phyloP scores from a whole-genome alignment of 2,329 filamentous ascomycete genomes.

The Colletotrichum sublineola region DNA sequence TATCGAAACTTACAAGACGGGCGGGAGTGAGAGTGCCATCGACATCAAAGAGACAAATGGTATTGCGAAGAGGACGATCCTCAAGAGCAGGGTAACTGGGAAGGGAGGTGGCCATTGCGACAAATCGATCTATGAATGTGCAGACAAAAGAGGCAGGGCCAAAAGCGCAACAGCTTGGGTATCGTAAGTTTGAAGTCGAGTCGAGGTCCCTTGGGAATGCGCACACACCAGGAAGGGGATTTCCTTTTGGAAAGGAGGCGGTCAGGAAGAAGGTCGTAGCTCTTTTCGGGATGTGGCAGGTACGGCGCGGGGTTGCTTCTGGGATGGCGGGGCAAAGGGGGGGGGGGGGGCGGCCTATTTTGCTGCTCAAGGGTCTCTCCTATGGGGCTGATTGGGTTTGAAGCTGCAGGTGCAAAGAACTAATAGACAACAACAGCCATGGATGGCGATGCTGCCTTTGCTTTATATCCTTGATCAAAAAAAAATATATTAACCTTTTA shows the following conservation, averaged over 20 bases:
- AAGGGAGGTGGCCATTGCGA: slow-evolving; percentile 42
- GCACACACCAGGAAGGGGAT: neutral
- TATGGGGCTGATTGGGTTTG: neutral
- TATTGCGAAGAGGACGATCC: slow-evolving; percentile 90
- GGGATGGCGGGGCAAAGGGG: slow-evolving; percentile 39
- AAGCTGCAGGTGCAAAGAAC: slow-evolving; percentile 15
- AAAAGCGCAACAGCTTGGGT: neutral
- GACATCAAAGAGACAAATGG: slow-evolving; percentile 95
- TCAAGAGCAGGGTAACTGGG: slow-evolving; percentile 78
- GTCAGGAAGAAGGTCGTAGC: slow-evolving; percentile 18
- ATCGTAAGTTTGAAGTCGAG: neutral
- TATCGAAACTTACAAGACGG: slow-evolving; percentile 71
- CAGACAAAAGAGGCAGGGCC: neutral
- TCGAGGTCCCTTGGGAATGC: neutral
- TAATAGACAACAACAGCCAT: neutral
- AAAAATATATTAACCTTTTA: neutral
- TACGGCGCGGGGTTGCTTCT: slow-evolving; percentile 36
- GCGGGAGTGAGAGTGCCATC: slow-evolving; percentile 91
- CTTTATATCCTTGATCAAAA: slow-evolving; percentile 1
- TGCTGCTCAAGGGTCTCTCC: slow-evolving; percentile 27
- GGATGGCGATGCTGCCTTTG: neutral
- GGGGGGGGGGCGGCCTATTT: neutral
- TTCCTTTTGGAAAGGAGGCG: slow-evolving; percentile 3
- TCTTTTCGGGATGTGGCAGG: slow-evolving; percentile 37
- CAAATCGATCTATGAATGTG: slow-evolving; percentile 9